Conservation (phyloP, 345 rosid genomes). For the Ceriops zippeliana region DNA sequence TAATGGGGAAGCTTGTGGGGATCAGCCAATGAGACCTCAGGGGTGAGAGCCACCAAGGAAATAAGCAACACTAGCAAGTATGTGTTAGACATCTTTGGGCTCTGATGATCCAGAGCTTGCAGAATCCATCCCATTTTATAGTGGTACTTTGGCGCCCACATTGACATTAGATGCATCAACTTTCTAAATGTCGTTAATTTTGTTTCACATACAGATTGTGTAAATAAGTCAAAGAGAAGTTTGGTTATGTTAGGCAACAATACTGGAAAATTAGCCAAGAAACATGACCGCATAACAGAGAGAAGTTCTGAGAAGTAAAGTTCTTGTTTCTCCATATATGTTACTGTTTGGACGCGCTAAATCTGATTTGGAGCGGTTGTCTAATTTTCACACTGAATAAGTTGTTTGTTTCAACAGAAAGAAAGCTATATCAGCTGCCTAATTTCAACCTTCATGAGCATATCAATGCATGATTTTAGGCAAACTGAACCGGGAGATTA, state of each 20-base stretch:
- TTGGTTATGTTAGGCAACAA: background rate
- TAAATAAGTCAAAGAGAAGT: background rate
- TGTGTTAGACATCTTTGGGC: slow-evolving; percentile 15
- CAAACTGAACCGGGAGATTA: no score
- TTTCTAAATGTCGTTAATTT: background rate
- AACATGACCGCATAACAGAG: background rate
- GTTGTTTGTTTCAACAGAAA: no score
- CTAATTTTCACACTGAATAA: no score
- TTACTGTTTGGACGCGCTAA: background rate
- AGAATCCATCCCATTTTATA: background rate
- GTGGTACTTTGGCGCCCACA: background rate
- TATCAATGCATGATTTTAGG: no score
- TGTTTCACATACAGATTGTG: background rate
- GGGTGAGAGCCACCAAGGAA: slow-evolving; percentile 14
- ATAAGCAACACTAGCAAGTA: slow-evolving; percentile 15
- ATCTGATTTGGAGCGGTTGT: no score
- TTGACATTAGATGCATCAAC: background rate
- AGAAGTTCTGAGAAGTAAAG: background rate
- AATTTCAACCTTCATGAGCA: no score
- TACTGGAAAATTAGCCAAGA: background rate
- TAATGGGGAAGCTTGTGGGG: slow-evolving; percentile 5
- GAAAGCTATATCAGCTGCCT: no score
- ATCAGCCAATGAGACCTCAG: slow-evolving; percentile 16
- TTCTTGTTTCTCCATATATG: background rate
- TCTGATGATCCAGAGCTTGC: slow-evolving; percentile 14